phyloP scores from a whole-genome alignment of 192 early-diverging fungal species.

The Coemansia sp. region DNA sequence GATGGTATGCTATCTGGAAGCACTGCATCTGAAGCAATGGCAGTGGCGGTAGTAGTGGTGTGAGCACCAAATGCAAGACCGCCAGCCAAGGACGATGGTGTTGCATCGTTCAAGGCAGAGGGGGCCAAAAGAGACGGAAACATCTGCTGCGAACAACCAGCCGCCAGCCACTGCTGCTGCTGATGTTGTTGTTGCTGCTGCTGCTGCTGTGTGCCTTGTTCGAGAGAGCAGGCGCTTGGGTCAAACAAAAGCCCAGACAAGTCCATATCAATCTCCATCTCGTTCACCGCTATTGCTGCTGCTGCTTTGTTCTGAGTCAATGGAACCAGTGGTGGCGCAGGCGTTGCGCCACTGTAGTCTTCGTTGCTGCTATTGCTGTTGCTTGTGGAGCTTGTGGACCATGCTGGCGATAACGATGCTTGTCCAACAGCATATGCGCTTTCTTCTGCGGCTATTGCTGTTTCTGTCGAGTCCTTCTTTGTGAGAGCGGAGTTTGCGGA shows the following conservation, averaged over 20 bases:
- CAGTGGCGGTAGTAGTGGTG: not conserved
- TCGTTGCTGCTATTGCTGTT: conserved; percentile 26
- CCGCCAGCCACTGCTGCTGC: conserved; percentile 11
- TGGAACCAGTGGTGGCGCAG: conserved; percentile 17
- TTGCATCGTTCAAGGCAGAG: not conserved
- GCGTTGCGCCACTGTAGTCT: not conserved
- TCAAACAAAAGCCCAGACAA: conserved; percentile 1
- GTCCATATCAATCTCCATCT: not conserved
- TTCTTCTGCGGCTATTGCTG: not conserved
- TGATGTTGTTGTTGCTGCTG: no score
- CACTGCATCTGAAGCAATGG: not conserved
- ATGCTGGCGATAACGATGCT: conserved; percentile 26
- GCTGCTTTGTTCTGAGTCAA: not conserved
- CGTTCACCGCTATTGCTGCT: no score
- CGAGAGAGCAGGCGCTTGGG: not conserved
- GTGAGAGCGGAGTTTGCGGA: not conserved
- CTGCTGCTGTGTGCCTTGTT: conserved; percentile 5
- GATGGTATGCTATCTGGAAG: conserved; percentile 6
- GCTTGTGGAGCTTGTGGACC: conserved; percentile 36
- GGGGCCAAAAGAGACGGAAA: conserved; percentile 14
- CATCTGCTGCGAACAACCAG: conserved; percentile 8
- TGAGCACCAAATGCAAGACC: not conserved
- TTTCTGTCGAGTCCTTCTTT: not conserved
- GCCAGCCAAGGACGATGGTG: not conserved
- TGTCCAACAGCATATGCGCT: conserved; percentile 11